These are phyloP conservation scores for Rubia peregrina DNA, from an alignment of 305 asterid genomes.

Conservation along the genomic window DNA sequence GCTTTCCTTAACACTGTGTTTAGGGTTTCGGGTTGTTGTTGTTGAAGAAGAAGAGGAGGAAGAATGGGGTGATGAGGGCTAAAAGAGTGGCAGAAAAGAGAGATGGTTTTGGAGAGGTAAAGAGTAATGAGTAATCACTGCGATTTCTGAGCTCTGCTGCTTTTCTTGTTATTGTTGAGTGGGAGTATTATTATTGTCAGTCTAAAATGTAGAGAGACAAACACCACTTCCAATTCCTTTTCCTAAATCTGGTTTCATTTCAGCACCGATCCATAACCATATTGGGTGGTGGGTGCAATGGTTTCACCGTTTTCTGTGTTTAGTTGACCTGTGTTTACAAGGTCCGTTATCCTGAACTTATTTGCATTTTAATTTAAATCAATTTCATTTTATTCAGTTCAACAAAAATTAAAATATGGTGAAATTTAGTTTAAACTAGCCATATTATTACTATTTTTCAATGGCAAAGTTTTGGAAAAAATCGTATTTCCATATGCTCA, in stretches of 20 bases:
- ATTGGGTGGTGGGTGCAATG: conserved; percentile 9
- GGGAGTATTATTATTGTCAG: not conserved
- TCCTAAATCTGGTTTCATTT: conserved; percentile 15
- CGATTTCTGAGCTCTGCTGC: conserved; percentile 20
- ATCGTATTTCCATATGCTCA: too few relatives aligned
- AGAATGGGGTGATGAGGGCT: not conserved
- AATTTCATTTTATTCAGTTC: too few relatives aligned
- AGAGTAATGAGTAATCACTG: conserved; percentile 21
- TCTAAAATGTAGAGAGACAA: conserved; percentile 30
- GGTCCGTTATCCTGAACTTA: too few relatives aligned
- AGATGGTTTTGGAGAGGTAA: conserved; percentile 47
- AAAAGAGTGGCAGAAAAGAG: conserved; percentile 51
- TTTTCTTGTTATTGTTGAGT: conserved; percentile 19
- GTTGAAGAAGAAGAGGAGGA: conserved; percentile 15
- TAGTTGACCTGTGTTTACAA: too few relatives aligned
- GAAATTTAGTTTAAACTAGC: too few relatives aligned
- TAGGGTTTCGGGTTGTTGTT: not conserved
- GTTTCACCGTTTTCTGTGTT: not conserved
- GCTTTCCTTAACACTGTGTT: conserved; percentile 19
- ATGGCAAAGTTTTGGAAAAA: too few relatives aligned
- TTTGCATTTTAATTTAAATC: too few relatives aligned
- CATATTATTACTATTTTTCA: too few relatives aligned
- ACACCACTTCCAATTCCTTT: conserved; percentile 21
- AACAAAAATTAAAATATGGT: too few relatives aligned
- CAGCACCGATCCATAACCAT: conserved; percentile 11